phyloP scores from a whole-genome alignment of 768 basidiomycete species.

The Boletus insuetus region DNA sequence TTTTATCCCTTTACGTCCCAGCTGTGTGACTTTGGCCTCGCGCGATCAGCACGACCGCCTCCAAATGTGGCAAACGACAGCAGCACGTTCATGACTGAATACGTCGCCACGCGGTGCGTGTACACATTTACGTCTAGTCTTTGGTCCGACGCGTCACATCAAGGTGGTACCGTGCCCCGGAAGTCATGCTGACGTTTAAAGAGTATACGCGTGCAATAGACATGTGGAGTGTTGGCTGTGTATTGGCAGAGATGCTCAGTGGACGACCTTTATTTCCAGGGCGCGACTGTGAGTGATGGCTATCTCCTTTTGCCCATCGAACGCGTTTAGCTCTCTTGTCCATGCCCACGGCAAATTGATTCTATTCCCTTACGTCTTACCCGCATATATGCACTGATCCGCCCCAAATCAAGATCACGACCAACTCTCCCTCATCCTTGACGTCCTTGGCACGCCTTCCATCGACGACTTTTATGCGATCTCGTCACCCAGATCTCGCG shows the following conservation, averaged over 20 bases:
- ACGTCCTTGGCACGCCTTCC: slow-evolving; percentile 87
- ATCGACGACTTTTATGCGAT: slow-evolving; percentile 96
- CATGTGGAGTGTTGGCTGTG: slow-evolving; percentile 85
- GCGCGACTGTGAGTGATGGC: slow-evolving; percentile 63
- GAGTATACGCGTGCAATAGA: slow-evolving; percentile 90
- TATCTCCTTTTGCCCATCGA: too few species aligned
- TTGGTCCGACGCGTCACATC: not conserved
- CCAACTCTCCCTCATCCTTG: slow-evolving; percentile 89
- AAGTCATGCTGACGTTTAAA: slow-evolving; percentile 98
- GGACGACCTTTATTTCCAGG: slow-evolving; percentile 95
- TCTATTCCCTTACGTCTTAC: not conserved
- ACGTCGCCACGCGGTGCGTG: slow-evolving; percentile 84
- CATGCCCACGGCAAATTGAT: too few species aligned
- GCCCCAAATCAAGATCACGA: slow-evolving; percentile 61
- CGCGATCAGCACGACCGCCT: slow-evolving; percentile 72
- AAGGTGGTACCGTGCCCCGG: slow-evolving; percentile 96
- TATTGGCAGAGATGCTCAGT: slow-evolving; percentile 86
- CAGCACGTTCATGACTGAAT: slow-evolving; percentile 87
- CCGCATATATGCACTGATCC: not conserved
- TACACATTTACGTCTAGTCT: not conserved
- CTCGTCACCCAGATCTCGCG: slow-evolving; percentile 72
- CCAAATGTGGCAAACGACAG: slow-evolving; percentile 72
- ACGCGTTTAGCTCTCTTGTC: too few species aligned
- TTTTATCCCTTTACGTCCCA: slow-evolving; percentile 25
- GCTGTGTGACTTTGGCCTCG: slow-evolving; percentile 88